A percentile compares a stretch with the other conserved stretches of the same genome.
Conservation (phyloP, 306 rosid species). For the Acacia melanoxylon region DNA sequence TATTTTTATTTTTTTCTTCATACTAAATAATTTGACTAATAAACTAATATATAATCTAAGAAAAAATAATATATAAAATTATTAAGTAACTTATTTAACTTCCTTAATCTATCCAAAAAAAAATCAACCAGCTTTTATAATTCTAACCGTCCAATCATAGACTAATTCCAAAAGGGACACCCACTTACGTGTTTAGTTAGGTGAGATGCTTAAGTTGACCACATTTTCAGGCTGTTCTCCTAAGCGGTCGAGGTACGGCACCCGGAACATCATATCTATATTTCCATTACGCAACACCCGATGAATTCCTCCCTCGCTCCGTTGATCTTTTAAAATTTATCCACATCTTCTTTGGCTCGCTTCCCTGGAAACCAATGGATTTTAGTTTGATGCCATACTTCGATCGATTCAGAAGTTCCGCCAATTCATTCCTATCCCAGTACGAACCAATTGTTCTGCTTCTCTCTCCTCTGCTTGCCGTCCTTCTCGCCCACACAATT, state of each 20-base stretch:
- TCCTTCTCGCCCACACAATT: slow-evolving; percentile 29
- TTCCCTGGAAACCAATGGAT: slow-evolving; percentile 27
- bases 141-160: no score
- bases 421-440: slow-evolving; percentile 42
- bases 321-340: neutral
- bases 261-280: neutral
- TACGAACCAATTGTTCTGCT: slow-evolving; percentile 43
- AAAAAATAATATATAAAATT: no score
- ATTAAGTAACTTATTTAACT: no score
- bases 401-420: slow-evolving; percentile 33
- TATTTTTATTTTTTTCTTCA: no score
- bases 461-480: slow-evolving; percentile 38
- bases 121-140: no score
- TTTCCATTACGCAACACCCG: neutral
- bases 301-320: neutral
- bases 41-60: no score
- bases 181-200: neutral
- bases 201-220: neutral
- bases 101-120: no score
- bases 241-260: neutral
- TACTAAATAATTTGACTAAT: no score
- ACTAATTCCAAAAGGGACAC: neutral
- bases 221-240: neutral
- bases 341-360: neutral
- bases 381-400: slow-evolving; percentile 15